phyloP scores from a whole-genome alignment of 768 basidiomycete species.

The Hypholoma sublateritium region DNA sequence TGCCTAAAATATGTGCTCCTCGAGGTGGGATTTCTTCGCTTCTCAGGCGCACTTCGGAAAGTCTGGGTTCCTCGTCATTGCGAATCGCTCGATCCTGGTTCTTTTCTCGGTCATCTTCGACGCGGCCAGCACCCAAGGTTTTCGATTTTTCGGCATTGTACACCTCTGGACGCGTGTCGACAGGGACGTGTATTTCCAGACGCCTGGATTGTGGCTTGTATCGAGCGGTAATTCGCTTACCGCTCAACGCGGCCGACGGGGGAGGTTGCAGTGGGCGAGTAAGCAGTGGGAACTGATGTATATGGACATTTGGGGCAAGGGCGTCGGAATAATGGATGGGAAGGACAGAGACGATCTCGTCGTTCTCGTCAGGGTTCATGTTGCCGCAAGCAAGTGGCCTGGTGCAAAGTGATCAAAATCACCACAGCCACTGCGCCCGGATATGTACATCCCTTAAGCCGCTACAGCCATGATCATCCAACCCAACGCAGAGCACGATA shows the following conservation, averaged over 20 bases:
- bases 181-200: slow-evolving; percentile 78
- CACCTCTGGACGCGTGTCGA: slow-evolving; percentile 78
- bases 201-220: slow-evolving; percentile 62
- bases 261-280: slow-evolving; percentile 73
- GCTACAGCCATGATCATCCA: slow-evolving; percentile 3
- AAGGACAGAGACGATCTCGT: slow-evolving; percentile 64
- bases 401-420: neutral
- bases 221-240: slow-evolving; percentile 76
- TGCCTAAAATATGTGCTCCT: slow-evolving; percentile 73
- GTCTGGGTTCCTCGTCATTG: slow-evolving; percentile 54
- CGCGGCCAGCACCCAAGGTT: slow-evolving; percentile 62
- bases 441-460: neutral
- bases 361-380: slow-evolving; percentile 39
- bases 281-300: slow-evolving; percentile 82
- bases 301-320: slow-evolving; percentile 62
- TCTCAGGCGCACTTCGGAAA: slow-evolving; percentile 68
- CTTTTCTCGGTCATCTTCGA: slow-evolving; percentile 78
- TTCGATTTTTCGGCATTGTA: slow-evolving; percentile 75
- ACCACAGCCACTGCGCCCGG: neutral
- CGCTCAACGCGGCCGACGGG: slow-evolving; percentile 68
- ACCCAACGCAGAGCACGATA: neutral
- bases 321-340: slow-evolving; percentile 72
- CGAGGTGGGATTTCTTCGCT: slow-evolving; percentile 70
- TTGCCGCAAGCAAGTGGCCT: neutral
- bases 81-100: slow-evolving; percentile 56